Base-by-base conservation (phyloP, 2,329 filamentous ascomycete genomes). In the Colletotrichum brevisporum region DNA sequence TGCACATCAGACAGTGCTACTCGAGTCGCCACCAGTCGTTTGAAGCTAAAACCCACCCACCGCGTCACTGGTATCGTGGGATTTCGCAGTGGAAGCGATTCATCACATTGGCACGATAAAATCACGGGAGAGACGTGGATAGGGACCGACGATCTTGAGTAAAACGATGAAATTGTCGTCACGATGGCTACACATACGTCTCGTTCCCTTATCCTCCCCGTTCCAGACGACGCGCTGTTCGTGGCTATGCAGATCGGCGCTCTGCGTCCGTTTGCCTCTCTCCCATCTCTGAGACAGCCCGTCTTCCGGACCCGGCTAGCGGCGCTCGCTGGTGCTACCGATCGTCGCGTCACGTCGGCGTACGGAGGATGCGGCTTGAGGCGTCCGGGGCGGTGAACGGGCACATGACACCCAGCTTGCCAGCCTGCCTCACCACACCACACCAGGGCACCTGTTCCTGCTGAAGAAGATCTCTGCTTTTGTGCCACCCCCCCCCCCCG, bases 301-400 rank as follows among this genome's bases (percentile, higher is more conserved):
- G 24, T 27, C 21, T 45, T 15, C 54, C 54, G 54, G 54, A 45
- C 21, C 21, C 24, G 54, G 54, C 54, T 57, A 47, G 41, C 41
- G 54, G 21, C 45, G 10, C 10, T 24, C 39, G 39, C 13, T 43
- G 41, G 41, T 43, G 5, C 27, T 41, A 41, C 41, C 24, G 24
- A 24, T 16, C 45, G 18, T 48, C 41, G 55, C 47, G 55, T 58
- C 45, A 58, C 43, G 16, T 58, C 41, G 41, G 41, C 41, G 41
- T 47, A 6, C n/a, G 27, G 41, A 47, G 16, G 41, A 18, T 16
- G 43, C 10, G 43, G 55, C 43, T 58, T 48, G 15, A 16, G 5
- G 31, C 27, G 8, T 13, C 41, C 39, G 39, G 41, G 41, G 41
- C 41, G 15, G 41, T 43, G 41, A 15, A 43, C 16, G 26, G 43